Percentiles rank a stretch among this genome's conserved stretches.
Evolutionary conservation across 805 yeast genomes (phyloP).

Genomic region (Candida taoyuanica): DNA sequence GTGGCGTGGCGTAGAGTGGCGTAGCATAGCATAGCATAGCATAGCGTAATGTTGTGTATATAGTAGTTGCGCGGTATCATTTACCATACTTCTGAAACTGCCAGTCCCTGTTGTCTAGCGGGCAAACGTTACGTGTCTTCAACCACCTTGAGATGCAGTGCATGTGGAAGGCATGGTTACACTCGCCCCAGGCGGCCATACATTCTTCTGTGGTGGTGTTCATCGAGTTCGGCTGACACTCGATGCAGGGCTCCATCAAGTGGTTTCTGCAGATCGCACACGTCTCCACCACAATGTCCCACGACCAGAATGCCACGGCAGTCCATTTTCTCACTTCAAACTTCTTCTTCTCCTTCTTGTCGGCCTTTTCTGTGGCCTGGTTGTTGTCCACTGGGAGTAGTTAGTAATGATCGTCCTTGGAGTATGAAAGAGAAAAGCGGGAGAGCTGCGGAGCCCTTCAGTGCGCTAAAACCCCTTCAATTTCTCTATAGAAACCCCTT

Average conservation of each 20-base stretch:
- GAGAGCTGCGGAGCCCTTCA: too few species aligned
- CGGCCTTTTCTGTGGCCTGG: background rate
- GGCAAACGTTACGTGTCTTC: slow-evolving; percentile 92
- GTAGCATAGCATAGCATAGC: background rate
- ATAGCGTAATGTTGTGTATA: background rate
- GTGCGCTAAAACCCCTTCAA: too few species aligned
- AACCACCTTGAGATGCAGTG: slow-evolving; percentile 97
- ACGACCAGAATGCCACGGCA: slow-evolving; percentile 99
- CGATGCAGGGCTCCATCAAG: slow-evolving; percentile 97
- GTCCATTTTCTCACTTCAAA: slow-evolving; percentile 98
- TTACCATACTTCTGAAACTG: slow-evolving; percentile 67
- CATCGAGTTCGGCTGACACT: slow-evolving; percentile 83
- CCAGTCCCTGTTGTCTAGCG: slow-evolving; percentile 94
- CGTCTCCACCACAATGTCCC: slow-evolving; percentile 94
- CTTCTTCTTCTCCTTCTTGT: slow-evolving; percentile 45
- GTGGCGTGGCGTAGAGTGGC: background rate
- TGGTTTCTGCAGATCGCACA: slow-evolving; percentile 99
- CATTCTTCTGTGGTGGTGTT: slow-evolving; percentile 66
- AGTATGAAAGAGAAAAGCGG: too few species aligned
- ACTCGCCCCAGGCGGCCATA: slow-evolving; percentile 94
- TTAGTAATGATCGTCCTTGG: slow-evolving; percentile 1
- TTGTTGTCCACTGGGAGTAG: slow-evolving; percentile 1
- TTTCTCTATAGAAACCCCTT: background rate
- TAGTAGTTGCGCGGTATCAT: slow-evolving; percentile 24
- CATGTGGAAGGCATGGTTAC: slow-evolving; percentile 97